phyloP scores from a whole-genome alignment of 805 yeast genomes.

The Pichia occidentalis region DNA sequence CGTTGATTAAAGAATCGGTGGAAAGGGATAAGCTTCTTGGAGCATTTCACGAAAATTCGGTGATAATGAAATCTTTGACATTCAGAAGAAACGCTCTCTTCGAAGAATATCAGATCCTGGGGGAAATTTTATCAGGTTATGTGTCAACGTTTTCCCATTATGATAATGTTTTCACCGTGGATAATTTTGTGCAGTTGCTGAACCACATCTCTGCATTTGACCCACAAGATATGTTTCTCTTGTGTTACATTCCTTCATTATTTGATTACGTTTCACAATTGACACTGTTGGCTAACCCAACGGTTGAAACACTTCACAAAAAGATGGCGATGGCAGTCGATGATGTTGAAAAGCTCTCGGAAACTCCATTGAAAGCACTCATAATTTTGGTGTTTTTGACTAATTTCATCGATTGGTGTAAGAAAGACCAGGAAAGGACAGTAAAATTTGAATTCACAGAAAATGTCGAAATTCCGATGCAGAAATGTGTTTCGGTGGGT shows the following conservation, averaged over 20 bases:
- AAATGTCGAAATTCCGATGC: slow-evolving; percentile 51
- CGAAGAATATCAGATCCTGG: slow-evolving; percentile 62
- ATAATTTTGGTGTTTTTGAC: slow-evolving; percentile 48
- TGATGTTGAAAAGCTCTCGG: slow-evolving; percentile 37
- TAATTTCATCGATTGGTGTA: slow-evolving; percentile 63
- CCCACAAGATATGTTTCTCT: slow-evolving; percentile 55
- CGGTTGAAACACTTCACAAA: slow-evolving; percentile 34
- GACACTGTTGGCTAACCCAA: slow-evolving; percentile 30
- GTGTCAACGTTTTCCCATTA: slow-evolving; percentile 25
- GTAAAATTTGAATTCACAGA: slow-evolving; percentile 40
- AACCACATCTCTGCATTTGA: slow-evolving; percentile 42
- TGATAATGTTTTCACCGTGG: slow-evolving; percentile 28
- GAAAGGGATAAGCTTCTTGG: slow-evolving; percentile 45
- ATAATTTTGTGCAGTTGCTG: slow-evolving; percentile 36
- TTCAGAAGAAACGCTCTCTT: slow-evolving; percentile 59
- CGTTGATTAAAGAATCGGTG: slow-evolving; percentile 45
- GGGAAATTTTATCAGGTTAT: slow-evolving; percentile 55
- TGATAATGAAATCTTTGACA: slow-evolving; percentile 42
- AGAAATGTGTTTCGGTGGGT: slow-evolving; percentile 52
- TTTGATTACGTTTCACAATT: slow-evolving; percentile 39
- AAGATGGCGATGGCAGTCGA: slow-evolving; percentile 32
- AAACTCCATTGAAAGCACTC: slow-evolving; percentile 43
- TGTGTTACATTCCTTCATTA: slow-evolving; percentile 61
- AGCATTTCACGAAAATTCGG: slow-evolving; percentile 39
- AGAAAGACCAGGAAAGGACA: slow-evolving; percentile 37